These are phyloP conservation scores for Breviolum minutum DNA, from an alignment of 73 alveolate species.

Conservation along the genomic window DNA sequence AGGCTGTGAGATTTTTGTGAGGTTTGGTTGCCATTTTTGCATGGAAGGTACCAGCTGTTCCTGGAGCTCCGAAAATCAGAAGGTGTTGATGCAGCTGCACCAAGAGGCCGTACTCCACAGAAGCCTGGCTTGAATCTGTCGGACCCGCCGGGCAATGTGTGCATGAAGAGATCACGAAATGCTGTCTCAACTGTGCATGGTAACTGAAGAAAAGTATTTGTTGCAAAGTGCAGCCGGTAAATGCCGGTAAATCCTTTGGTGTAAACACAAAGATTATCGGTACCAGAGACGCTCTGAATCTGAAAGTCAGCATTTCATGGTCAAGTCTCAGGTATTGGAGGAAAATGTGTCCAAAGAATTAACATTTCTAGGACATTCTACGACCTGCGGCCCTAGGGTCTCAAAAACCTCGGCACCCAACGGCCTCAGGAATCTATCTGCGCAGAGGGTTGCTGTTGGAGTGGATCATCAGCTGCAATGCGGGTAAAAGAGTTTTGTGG, in stretches of 20 bases:
- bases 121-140: background rate
- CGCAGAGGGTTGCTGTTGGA: conserved; percentile 86
- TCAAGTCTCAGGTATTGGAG: background rate
- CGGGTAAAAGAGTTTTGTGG: background rate
- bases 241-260: no score
- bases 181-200: no score
- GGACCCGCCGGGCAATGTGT: no score
- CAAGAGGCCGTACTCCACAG: conserved; percentile 81
- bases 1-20: background rate
- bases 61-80: conserved; percentile 47
- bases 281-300: no score
- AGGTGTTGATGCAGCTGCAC: conserved; percentile 58
- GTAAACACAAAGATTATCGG: no score
- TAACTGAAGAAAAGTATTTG: no score
- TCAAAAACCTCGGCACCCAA: background rate
- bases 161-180: background rate
- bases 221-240: no score
- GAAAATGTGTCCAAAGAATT: background rate
- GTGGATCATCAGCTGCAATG: conserved; percentile 37
- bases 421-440: conserved; percentile 23
- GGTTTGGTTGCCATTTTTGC: background rate
- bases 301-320: no score
- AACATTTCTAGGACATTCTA: no score
- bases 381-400: background rate
- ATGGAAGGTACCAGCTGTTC: conserved; percentile 47